Conservation (phyloP, 1,139 yeast species). For the Geotrichum cucujoidarum region DNA sequence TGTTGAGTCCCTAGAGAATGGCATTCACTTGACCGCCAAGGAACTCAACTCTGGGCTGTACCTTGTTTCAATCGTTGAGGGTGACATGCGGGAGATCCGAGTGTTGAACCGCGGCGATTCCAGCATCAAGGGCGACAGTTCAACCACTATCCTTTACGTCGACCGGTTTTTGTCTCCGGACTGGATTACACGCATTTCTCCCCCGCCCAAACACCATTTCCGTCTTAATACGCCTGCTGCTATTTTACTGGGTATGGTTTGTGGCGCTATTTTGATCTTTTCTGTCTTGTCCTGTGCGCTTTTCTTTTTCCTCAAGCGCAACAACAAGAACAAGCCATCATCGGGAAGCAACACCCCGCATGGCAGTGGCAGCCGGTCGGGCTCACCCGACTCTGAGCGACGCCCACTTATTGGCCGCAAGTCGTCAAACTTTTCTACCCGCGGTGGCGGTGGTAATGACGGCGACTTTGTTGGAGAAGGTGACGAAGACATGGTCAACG, state of each 20-base stretch:
- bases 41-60: constrained; percentile 28
- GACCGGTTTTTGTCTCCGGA: constrained; percentile 61
- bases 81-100: constrained; percentile 63
- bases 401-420: neutral
- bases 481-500: neutral
- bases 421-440: neutral
- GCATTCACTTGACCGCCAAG: constrained; percentile 45
- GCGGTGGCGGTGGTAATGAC: neutral
- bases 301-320: constrained; percentile 23
- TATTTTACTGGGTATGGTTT: constrained; percentile 34
- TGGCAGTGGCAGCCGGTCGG: neutral
- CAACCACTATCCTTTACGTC: constrained; percentile 58
- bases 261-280: constrained; percentile 34
- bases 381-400: neutral
- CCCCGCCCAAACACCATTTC: constrained; percentile 32
- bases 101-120: constrained; percentile 65
- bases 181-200: constrained; percentile 43
- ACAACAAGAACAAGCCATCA: neutral
- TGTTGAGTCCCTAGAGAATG: constrained; percentile 43
- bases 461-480: neutral
- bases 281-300: constrained; percentile 24
- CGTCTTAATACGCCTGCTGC: constrained; percentile 35
- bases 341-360: neutral
- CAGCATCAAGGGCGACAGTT: constrained; percentile 22
- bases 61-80: constrained; percentile 43